These are phyloP conservation scores for Dendrobium huoshanense DNA, from an alignment of 106 monocot genomes.

Conservation along the genomic window DNA sequence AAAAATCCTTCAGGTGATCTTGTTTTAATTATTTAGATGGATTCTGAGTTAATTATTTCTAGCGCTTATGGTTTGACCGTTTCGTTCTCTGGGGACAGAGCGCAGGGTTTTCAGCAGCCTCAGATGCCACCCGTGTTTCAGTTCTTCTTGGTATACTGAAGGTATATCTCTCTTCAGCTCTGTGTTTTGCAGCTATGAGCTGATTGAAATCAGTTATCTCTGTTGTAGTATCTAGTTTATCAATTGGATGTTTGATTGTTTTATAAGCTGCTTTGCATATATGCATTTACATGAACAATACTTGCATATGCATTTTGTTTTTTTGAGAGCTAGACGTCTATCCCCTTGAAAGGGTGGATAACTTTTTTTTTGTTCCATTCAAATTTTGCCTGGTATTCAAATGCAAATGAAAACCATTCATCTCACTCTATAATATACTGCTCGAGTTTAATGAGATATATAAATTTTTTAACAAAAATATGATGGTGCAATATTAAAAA, in stretches of 20 bases:
- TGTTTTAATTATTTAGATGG: neutral
- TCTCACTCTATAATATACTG: too few species aligned
- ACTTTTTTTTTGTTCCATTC: too few species aligned
- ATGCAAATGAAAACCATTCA: too few species aligned
- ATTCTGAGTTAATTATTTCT: neutral
- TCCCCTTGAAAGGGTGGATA: neutral
- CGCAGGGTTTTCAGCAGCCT: conserved; percentile 94
- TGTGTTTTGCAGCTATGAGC: neutral
- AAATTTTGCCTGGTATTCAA: neutral
- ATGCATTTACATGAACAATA: neutral
- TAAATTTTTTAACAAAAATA: too few species aligned
- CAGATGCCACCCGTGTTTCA: conserved; percentile 93
- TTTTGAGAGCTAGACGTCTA: neutral
- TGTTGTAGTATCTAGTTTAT: neutral
- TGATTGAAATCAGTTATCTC: neutral
- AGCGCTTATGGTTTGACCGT: neutral
- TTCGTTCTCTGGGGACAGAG: conserved; percentile 39
- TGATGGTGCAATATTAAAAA: too few species aligned
- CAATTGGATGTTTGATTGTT: neutral
- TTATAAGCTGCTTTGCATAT: neutral
- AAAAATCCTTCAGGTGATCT: conserved; percentile 77
- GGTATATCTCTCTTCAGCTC: conserved; percentile 25
- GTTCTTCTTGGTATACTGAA: conserved; percentile 81
- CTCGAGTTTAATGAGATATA: too few species aligned
- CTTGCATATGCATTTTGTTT: neutral